Conservation (phyloP, 768 basidiomycete genomes). For the Rhodosporidiobolus sp. region DNA sequence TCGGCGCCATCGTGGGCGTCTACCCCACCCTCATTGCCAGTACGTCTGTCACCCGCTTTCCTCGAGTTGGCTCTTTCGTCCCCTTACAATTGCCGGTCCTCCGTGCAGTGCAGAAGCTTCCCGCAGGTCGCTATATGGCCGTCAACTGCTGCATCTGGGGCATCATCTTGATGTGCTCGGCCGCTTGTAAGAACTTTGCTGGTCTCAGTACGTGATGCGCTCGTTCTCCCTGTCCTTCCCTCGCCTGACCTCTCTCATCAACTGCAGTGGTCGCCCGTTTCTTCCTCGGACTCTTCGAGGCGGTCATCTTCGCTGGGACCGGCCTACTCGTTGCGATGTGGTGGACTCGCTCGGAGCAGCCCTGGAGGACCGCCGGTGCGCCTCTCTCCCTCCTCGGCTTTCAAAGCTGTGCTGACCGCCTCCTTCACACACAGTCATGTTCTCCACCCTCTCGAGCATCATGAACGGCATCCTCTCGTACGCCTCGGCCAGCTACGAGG, state of each 20-base stretch:
- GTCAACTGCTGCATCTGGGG: constrained; percentile 42
- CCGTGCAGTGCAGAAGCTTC: constrained; percentile 16
- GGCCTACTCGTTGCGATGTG: constrained; percentile 34
- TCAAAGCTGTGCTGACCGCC: background rate
- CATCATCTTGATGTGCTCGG: constrained; percentile 34
- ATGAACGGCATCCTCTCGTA: constrained; percentile 42
- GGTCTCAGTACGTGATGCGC: constrained; percentile 4
- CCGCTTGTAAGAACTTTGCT: constrained; percentile 35
- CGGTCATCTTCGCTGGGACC: constrained; percentile 33
- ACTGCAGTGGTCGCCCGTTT: constrained; percentile 30
- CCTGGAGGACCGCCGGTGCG: constrained; percentile 30
- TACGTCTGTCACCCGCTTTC: background rate
- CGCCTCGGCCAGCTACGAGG: constrained; percentile 18
- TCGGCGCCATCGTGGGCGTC: constrained; percentile 20
- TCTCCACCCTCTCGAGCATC: constrained; percentile 43
- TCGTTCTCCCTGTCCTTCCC: background rate
- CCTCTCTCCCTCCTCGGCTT: background rate
- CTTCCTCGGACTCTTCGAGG: constrained; percentile 44
- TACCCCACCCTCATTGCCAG: constrained; percentile 33
- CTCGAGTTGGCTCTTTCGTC: background rate
- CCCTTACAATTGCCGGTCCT: background rate
- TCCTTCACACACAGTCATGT: constrained; percentile 32
- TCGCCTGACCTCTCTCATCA: too few species aligned
- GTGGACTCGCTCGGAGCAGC: constrained; percentile 42
- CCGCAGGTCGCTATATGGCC: constrained; percentile 36